Conservation (phyloP, 345 rosid species). For the Pelargonium nanum region DNA sequence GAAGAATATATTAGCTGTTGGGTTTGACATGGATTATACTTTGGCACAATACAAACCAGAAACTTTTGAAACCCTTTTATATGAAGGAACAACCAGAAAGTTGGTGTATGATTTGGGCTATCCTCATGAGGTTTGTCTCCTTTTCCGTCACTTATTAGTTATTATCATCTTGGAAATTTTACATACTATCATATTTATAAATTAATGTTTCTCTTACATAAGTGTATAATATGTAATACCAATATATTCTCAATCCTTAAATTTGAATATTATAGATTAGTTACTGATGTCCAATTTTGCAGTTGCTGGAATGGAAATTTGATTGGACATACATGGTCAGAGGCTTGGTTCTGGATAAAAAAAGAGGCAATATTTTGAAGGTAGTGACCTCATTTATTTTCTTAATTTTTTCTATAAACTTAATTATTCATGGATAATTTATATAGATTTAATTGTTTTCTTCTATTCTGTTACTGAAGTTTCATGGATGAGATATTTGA, state of each 20-base stretch:
- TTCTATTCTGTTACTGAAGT: neutral
- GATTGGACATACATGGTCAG: conserved; percentile 96
- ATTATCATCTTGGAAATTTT: neutral
- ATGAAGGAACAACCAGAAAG: conserved; percentile 76
- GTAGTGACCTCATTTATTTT: conserved; percentile 11
- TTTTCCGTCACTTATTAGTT: neutral
- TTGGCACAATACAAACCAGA: conserved; percentile 94
- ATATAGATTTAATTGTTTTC: neutral
- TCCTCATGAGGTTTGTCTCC: conserved; percentile 67
- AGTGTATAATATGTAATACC: neutral
- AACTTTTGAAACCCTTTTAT: conserved; percentile 90
- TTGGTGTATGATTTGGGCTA: conserved; percentile 85
- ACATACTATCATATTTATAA: no score
- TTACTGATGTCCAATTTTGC: conserved; percentile 8
- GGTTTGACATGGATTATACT: conserved; percentile 99
- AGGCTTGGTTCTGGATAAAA: conserved; percentile 94
- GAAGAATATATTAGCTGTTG: conserved; percentile 84
- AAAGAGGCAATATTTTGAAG: conserved; percentile 95
- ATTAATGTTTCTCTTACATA: neutral
- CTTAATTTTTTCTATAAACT: neutral
- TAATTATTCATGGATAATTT: neutral
- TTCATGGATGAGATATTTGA: neutral
- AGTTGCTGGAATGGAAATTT: conserved; percentile 80
- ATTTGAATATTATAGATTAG: neutral
- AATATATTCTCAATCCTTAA: neutral